Evolutionary conservation across 2,329 filamentous ascomycete genomes (phyloP).

Genomic region (Alternaria alternata): DNA sequence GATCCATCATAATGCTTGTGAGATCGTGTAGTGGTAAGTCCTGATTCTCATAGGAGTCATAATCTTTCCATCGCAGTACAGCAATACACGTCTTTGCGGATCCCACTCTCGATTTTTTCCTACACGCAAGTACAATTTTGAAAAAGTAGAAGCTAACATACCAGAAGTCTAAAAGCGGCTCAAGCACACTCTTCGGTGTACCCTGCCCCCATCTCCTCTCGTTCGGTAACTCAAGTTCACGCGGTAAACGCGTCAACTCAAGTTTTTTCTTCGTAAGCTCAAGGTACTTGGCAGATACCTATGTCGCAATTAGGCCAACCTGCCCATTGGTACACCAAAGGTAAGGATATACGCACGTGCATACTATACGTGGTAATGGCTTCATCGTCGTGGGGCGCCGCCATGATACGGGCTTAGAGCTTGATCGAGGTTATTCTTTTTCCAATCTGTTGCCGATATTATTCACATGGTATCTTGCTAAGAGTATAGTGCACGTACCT

Average conservation of each 20-base stretch:
- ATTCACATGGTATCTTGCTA: neutral
- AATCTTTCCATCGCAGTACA: neutral
- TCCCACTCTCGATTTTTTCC: neutral
- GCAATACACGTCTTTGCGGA: neutral
- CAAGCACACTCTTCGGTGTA: conserved; percentile 68
- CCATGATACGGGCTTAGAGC: conserved; percentile 6
- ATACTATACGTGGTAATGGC: conserved; percentile 43
- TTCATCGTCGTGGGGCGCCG: conserved; percentile 20
- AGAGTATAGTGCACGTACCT: neutral
- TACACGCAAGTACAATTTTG: neutral
- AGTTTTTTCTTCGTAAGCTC: conserved; percentile 73
- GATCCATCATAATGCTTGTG: neutral
- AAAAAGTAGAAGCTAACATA: conserved; percentile 37
- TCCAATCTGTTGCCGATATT: neutral
- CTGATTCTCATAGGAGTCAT: neutral
- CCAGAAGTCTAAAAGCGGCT: conserved; percentile 72
- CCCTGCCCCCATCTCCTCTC: conserved; percentile 62
- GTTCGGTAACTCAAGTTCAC: conserved; percentile 61
- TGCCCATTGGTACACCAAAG: no score
- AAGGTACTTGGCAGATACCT: conserved; percentile 73
- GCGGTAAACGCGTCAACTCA: conserved; percentile 70
- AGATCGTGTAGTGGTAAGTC: neutral
- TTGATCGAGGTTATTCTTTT: neutral
- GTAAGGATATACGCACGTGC: conserved; percentile 36
- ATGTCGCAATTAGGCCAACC: neutral